Base-by-base conservation (phyloP, 2,329 filamentous ascomycete genomes). In the Penicillium sp. region DNA sequence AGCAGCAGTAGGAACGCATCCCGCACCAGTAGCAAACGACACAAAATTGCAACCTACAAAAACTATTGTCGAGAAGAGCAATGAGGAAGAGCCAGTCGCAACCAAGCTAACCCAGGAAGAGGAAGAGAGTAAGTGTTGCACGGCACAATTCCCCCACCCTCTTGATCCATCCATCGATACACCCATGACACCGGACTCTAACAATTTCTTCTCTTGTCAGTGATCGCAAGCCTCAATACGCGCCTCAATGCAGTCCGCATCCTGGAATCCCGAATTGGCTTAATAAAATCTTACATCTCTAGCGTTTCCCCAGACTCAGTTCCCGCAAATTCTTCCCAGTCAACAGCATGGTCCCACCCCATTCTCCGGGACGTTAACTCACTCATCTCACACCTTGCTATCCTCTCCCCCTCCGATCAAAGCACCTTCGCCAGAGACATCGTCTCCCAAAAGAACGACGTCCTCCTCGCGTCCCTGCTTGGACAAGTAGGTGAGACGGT, bases 161-260 rank as follows among this genome's bases (percentile, higher is more conserved):
- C 16, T 59, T 43, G 26, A 19, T 63, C 63, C 62, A 62, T 29
- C 41, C 21, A 22, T 47, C 46, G 61, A 51, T 65, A 43, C 53
- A 46, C 55, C 45, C 3, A 10, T 39, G 16, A n/a, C 3, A 45
- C 3, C 33, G 0, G 8, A 22, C 6, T 22, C 39, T 41, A 22
- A 41, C 19, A 5, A 11, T 19, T 3, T 11, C 3, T 14, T 6
- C 9, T 22, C n/a, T 41, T 21, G 19, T 27, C 56, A 84, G 82
- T 87, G 45, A 81, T 89, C 52, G 81, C 86, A 24, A 84, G 80
- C 16, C 85, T 99, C 22, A 95, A 88, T 27, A 90, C 92, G 59
- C 96, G 96, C 68, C 85, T 89, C 61, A 98, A 97, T 74, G 93
- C 95, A 26, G 89, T 97, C 69, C 93, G 92, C 77, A 97, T 96